These are phyloP conservation scores for Dendrocalamus latiflorus DNA, from an alignment of 202 grass and related monocot species.

Conservation along the genomic window DNA sequence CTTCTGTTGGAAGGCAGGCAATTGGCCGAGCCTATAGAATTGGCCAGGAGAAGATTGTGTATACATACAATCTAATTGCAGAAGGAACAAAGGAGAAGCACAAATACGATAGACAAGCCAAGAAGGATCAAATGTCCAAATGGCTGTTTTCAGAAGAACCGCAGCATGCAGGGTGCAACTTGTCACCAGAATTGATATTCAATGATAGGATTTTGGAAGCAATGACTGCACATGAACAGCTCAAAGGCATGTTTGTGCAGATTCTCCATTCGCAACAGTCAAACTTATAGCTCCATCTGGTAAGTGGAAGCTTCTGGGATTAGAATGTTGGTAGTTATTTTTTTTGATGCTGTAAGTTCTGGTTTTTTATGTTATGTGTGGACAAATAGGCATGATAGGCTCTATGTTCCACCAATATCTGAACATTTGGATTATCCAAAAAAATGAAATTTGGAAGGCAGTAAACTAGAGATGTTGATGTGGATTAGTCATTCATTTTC, in stretches of 20 bases:
- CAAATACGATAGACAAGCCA: constrained; percentile 60
- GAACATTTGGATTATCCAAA: neutral
- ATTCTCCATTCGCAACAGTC: constrained; percentile 24
- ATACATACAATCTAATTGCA: constrained; percentile 77
- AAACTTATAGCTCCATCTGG: constrained; percentile 14
- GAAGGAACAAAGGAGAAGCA: constrained; percentile 63
- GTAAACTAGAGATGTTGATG: neutral
- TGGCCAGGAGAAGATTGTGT: constrained; percentile 73
- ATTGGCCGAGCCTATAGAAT: constrained; percentile 79
- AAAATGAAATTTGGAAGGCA: constrained; percentile 12
- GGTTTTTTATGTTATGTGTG: neutral
- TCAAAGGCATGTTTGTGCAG: constrained; percentile 55
- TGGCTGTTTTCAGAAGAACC: constrained; percentile 55
- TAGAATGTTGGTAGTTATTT: neutral
- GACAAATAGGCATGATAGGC: neutral
- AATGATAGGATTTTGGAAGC: constrained; percentile 62
- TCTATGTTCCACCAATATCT: neutral
- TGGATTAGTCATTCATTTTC: neutral
- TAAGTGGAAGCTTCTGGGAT: constrained; percentile 22
- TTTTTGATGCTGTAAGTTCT: neutral
- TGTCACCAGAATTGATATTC: constrained; percentile 19
- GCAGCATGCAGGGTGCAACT: constrained; percentile 5
- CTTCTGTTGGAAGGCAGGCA: constrained; percentile 71
- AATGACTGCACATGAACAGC: constrained; percentile 42
- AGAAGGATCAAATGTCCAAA: constrained; percentile 77